A percentile compares a stretch with the other conserved stretches of the same genome.
These are phyloP conservation scores for Myotisia sp. DNA, from an alignment of 2,329 filamentous ascomycete genomes.

Conservation along the genomic window DNA sequence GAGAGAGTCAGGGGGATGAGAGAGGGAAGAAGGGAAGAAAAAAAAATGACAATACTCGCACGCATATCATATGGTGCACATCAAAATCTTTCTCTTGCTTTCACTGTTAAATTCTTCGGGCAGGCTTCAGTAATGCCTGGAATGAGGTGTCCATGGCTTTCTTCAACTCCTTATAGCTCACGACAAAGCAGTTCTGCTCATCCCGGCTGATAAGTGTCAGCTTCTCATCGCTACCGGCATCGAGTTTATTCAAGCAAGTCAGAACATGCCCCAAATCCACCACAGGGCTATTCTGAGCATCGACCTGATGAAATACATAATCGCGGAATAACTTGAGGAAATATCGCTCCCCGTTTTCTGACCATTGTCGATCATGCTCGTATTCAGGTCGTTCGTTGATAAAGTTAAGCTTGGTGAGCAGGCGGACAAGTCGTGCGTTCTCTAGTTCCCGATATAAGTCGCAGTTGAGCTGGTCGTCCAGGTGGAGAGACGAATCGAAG, in stretches of 20 bases:
- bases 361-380: slow-evolving; percentile 65
- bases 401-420: slow-evolving; percentile 68
- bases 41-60: too few relatives aligned
- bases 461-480: slow-evolving; percentile 58
- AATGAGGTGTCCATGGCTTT: slow-evolving; percentile 47
- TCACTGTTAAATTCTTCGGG: too few relatives aligned
- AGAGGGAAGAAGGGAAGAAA: too few relatives aligned
- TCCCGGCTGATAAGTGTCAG: slow-evolving; percentile 77
- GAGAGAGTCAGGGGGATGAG: too few relatives aligned
- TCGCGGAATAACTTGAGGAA: slow-evolving; percentile 90
- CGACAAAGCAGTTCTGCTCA: slow-evolving; percentile 74
- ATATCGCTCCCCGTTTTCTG: slow-evolving; percentile 83
- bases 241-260: slow-evolving; percentile 75
- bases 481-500: slow-evolving; percentile 66
- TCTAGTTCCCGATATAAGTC: slow-evolving; percentile 71
- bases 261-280: slow-evolving; percentile 81
- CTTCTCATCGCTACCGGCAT: slow-evolving; percentile 76
- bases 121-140: slow-evolving; percentile 40
- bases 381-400: slow-evolving; percentile 85
- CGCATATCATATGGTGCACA: too few relatives aligned
- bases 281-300: slow-evolving; percentile 66
- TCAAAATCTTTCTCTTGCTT: too few relatives aligned
- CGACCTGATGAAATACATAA: slow-evolving; percentile 93
- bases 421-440: slow-evolving; percentile 69
- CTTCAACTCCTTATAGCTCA: slow-evolving; percentile 82